phyloP scores from a whole-genome alignment of 208 protist species.

The Leishmania braziliensis region DNA sequence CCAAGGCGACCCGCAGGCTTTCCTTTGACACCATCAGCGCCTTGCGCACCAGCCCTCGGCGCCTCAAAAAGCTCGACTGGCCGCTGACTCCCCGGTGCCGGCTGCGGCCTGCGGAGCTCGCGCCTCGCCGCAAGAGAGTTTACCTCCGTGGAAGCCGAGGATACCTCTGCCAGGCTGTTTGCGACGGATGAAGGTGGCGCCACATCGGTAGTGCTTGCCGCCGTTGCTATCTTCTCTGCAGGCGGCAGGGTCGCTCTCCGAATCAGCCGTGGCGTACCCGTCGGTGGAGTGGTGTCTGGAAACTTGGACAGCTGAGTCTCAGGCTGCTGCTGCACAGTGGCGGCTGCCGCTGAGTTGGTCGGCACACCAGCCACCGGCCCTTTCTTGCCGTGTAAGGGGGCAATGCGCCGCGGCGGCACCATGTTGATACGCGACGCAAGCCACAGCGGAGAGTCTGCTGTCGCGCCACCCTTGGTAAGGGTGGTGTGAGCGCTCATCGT shows the following conservation, averaged over 20 bases:
- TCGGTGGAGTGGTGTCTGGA: background rate
- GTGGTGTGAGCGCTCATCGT: background rate
- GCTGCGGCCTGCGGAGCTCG: background rate
- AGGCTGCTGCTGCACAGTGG: background rate
- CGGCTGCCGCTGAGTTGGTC: background rate
- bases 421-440: conserved; percentile 4
- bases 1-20: background rate
- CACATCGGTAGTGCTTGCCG: background rate
- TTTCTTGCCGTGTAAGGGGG: background rate
- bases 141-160: background rate
- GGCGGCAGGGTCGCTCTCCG: no score
- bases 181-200: background rate
- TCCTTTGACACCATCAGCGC: background rate
- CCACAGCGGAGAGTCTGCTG: background rate
- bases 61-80: background rate
- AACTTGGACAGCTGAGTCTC: background rate
- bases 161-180: background rate
- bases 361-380: background rate
- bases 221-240: background rate
- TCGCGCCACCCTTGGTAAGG: background rate
- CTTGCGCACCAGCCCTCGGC: background rate
- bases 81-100: background rate
- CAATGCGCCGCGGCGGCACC: background rate
- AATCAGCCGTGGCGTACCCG: background rate
- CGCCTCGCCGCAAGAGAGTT: background rate